A percentile compares a stretch with the other conserved stretches of the same genome.
phyloP scores from a whole-genome alignment of 192 early-diverging fungal genomes.

The Cladochytrium replicatum region DNA sequence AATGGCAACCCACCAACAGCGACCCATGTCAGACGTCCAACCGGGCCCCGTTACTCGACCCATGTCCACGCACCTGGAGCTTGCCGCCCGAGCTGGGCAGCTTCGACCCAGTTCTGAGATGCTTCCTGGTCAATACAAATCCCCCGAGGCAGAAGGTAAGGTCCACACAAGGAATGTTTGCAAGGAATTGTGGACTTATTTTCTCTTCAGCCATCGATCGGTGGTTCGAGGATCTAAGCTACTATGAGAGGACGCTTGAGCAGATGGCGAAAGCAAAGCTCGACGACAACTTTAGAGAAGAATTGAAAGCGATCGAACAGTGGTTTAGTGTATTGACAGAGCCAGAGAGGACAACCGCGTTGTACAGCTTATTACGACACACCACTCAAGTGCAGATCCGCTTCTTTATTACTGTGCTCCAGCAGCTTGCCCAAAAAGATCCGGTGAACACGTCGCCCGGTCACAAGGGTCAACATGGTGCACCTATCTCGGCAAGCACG shows the following conservation, averaged over 20 bases:
- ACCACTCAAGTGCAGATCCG: constrained; percentile 84
- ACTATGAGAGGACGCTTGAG: constrained; percentile 86
- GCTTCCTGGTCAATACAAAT: constrained; percentile 27
- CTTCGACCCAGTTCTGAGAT: constrained; percentile 31
- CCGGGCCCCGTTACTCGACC: no score
- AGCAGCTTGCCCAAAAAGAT: constrained; percentile 86
- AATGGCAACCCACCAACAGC: no score
- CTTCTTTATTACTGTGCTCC: constrained; percentile 88
- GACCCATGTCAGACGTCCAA: no score
- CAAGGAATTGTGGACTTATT: neutral
- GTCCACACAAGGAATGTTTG: neutral
- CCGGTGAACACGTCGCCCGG: constrained; percentile 36
- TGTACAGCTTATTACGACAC: constrained; percentile 87
- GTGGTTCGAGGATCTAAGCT: constrained; percentile 85
- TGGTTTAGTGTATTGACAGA: constrained; percentile 89
- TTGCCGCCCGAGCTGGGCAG: no score
- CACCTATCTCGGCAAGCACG: no score
- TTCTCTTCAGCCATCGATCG: constrained; percentile 67
- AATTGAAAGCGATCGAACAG: constrained; percentile 83
- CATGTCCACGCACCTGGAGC: no score
- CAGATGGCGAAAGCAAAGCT: constrained; percentile 67
- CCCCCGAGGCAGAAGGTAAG: constrained; percentile 35
- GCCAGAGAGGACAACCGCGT: constrained; percentile 81
- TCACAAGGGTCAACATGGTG: no score
- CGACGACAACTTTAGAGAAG: constrained; percentile 80